Evolutionary conservation across 164 flowering plant genomes (phyloP), one percentile per base, ranked within the genome.

Genomic region (Sedum album): DNA sequence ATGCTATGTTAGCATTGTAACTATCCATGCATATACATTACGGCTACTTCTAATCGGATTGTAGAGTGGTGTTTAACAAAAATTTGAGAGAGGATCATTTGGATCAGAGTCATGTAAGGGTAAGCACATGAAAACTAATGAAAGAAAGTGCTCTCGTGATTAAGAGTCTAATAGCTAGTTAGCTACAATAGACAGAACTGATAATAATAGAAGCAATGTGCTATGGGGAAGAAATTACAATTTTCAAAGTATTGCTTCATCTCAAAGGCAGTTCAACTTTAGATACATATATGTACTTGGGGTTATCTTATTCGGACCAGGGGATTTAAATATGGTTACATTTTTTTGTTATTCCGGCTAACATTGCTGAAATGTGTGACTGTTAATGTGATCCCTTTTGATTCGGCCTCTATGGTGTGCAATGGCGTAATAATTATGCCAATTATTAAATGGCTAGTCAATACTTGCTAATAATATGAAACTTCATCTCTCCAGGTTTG

Each of bases 401-500:
- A n/a, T n/a, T n/a, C n/a, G n/a, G n/a, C n/a, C n/a, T n/a, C n/a
- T n/a, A n/a, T n/a, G n/a, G n/a, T n/a, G n/a, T n/a, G n/a, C n/a
- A n/a, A n/a, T n/a, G n/a, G n/a, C n/a, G n/a, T n/a, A n/a, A n/a
- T n/a, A n/a, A n/a, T n/a, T n/a, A 55, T 20, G 18, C 1, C 28
- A 1, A 26, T 11, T 28, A 15, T 41, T n/a, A 55, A 25, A n/a
- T n/a, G n/a, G n/a, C n/a, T n/a, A 28, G 17, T 55, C 2, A 4
- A 8, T 55, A 55, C 26, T 25, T 25, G 31, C 31, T 55, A 26
- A 25, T 18, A 17, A 55, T 55, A 23, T 5, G 60, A 53, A 48
- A 21, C 8, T 55, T 4, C 31, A 62, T 67, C 21, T 65, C n/a
- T 67, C 33, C 69, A 91, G 96, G 97, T 95, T 91, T 79, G 86